These are phyloP conservation scores for Agrostemma githago DNA, from an alignment of 148 eudicot genomes.

Conservation along the genomic window DNA sequence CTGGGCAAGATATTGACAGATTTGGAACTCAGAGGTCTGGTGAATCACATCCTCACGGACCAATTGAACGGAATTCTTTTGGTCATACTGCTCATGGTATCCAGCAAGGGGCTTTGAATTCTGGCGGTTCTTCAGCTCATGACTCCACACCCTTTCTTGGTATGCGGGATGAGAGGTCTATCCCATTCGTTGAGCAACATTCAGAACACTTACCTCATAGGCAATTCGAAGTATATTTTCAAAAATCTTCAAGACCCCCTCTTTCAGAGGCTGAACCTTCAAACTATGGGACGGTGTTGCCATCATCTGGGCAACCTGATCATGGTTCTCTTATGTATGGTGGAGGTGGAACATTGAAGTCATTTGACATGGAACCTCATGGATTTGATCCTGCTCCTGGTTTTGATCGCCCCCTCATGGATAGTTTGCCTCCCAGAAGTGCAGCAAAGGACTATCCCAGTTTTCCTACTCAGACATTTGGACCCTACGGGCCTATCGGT, in stretches of 20 bases:
- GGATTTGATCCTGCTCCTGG: conserved; percentile 41
- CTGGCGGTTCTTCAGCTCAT: conserved; percentile 33
- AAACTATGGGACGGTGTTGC: conserved; percentile 35
- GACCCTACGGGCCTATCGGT: conserved; percentile 41
- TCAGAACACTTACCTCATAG: conserved; percentile 45
- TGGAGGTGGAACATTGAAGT: conserved; percentile 34
- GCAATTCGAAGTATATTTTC: conserved; percentile 41
- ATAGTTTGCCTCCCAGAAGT: conserved; percentile 50
- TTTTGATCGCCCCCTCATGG: conserved; percentile 52
- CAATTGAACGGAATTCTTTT: conserved; percentile 41
- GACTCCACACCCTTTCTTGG: conserved; percentile 32
- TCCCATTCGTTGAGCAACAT: conserved; percentile 36
- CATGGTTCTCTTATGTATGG: conserved; percentile 32
- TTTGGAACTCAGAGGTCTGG: conserved; percentile 40
- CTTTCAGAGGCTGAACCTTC: conserved; percentile 39
- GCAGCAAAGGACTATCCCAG: conserved; percentile 56
- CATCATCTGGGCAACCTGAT: conserved; percentile 37
- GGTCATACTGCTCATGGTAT: conserved; percentile 29
- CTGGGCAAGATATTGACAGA: conserved; percentile 36
- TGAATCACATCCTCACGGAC: conserved; percentile 35
- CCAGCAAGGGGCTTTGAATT: conserved; percentile 34
- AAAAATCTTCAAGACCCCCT: conserved; percentile 41
- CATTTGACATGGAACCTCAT: conserved; percentile 42
- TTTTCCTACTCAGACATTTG: conserved; percentile 45
- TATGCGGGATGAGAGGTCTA: conserved; percentile 44